These are phyloP conservation scores for Tolypocladium ophioglossoides DNA, from an alignment of 2,329 filamentous ascomycete genomes.

Conservation along the genomic window DNA sequence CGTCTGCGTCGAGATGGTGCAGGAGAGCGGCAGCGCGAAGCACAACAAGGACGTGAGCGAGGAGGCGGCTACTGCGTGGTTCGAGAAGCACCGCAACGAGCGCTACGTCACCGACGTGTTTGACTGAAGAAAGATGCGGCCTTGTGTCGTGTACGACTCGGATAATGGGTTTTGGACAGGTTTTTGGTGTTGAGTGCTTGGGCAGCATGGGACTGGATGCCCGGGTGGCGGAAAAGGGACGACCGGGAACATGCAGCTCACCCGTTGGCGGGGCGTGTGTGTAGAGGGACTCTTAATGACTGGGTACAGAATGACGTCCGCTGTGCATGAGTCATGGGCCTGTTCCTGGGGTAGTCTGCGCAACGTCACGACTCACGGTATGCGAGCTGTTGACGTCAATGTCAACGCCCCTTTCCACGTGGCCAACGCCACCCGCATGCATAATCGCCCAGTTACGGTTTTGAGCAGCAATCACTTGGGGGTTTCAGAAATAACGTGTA, in stretches of 20 bases:
- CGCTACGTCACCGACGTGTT: slow-evolving; percentile 53
- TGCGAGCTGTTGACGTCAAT: not conserved
- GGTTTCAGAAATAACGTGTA: no score
- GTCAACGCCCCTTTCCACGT: not conserved
- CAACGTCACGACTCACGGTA: no score
- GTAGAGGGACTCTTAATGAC: not conserved
- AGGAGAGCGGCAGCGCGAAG: slow-evolving; percentile 15
- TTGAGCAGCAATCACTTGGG: no score
- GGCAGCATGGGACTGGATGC: not conserved
- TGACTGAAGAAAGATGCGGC: slow-evolving; percentile 24
- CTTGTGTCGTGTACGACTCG: not conserved
- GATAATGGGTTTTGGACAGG: not conserved
- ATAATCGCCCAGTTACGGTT: no score
- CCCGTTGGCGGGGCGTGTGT: not conserved
- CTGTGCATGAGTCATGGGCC: not conserved
- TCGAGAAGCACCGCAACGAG: slow-evolving; percentile 39
- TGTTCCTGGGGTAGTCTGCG: no score
- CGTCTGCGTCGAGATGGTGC: slow-evolving; percentile 23
- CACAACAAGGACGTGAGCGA: slow-evolving; percentile 18
- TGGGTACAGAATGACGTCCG: not conserved
- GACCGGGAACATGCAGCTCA: not conserved
- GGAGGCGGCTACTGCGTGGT: slow-evolving; percentile 33
- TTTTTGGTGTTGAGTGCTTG: not conserved
- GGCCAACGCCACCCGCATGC: not conserved
- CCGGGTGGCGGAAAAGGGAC: not conserved